phyloP scores from a whole-genome alignment of 2,329 filamentous ascomycete species.

The Neonectria ditissima region DNA sequence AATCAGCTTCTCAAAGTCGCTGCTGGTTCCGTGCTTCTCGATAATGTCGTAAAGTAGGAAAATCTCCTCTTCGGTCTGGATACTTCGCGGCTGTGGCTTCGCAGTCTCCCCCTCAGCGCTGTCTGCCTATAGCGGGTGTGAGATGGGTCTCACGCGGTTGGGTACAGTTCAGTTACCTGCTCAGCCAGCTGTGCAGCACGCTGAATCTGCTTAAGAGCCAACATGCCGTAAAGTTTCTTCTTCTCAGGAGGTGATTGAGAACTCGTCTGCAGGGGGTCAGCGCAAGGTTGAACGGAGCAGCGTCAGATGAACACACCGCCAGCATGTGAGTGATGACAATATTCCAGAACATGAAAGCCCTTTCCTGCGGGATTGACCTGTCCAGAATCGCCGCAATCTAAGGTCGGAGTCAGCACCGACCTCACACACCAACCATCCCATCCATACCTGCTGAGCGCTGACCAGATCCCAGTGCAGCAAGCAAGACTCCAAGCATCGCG shows the following conservation, averaged over 20 bases:
- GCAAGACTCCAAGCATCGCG: constrained; percentile 64
- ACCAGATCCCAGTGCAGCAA: constrained; percentile 66
- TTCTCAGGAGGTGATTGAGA: constrained; percentile 61
- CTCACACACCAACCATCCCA: constrained; percentile 5
- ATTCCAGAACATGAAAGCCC: constrained; percentile 65
- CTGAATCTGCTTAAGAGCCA: constrained; percentile 64
- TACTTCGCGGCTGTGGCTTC: constrained; percentile 44
- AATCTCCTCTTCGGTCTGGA: constrained; percentile 63
- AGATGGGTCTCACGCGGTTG: background rate
- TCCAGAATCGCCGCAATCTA: constrained; percentile 68
- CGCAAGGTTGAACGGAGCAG: background rate
- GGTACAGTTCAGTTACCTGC: constrained; percentile 48
- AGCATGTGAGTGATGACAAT: constrained; percentile 66
- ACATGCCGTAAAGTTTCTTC: constrained; percentile 62
- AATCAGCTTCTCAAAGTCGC: constrained; percentile 56
- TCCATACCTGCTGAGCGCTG: constrained; percentile 66
- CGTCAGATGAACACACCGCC: constrained; percentile 55
- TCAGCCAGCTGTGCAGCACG: constrained; percentile 60
- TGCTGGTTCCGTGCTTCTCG: constrained; percentile 55
- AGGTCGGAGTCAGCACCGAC: constrained; percentile 17
- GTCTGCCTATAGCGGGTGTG: constrained; percentile 34
- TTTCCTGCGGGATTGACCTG: constrained; percentile 61
- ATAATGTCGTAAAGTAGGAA: constrained; percentile 62
- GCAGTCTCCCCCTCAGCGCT: constrained; percentile 32
- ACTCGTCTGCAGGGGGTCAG: constrained; percentile 54